Evolutionary conservation across 2,329 filamentous ascomycete genomes (phyloP), one percentile per base, ranked within the genome.

Genomic region (Xylariaceae sp.): DNA sequence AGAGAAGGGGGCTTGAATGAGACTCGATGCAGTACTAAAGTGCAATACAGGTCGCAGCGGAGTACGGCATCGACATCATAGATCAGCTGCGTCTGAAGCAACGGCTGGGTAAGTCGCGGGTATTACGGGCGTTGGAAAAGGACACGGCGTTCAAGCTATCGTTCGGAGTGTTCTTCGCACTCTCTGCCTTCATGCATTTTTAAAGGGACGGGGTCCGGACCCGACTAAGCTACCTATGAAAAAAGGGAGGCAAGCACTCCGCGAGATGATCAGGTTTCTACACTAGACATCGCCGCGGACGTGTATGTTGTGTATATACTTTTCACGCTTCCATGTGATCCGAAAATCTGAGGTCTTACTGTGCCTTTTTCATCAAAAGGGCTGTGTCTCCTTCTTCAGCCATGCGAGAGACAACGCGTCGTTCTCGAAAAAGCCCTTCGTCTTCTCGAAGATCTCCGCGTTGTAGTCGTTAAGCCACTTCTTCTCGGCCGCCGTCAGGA

Each of bases 401-500:
- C 93, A 99, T 57, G 82, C 83, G 73, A 84, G 77, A 1, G 90
- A 89, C 67, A 88, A 72, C 53, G 85, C 76, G 71, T 95, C 91
- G 2, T 84, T 78, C 64, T 87, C 78, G 68, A 99, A 93, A 74
- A 84, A 92, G 15, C 77, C 79, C 71, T 85, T 85, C 3, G 91
- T 96, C 80, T 94, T 96, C 60, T 88, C 83, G 73, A 86, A 83
- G 13, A 99, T 87, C 72, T 94, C 87, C 39, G 80, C 76, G 72
- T 96, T 89, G 72, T 96, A 96, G 48, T 85, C 81, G 69, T 97
- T 96, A 66, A 99, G 76, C 90, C 93, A 99, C 62, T 82, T 76
- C 76, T 88, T 89, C 77, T 99, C 94, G 10, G 78, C 80, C 3
- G 80, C 77, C 0, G 86, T 92, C 66, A 99, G 76, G 39, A 96